phyloP scores from a whole-genome alignment of 805 yeast genomes.

The Ogataea populi-albae region DNA sequence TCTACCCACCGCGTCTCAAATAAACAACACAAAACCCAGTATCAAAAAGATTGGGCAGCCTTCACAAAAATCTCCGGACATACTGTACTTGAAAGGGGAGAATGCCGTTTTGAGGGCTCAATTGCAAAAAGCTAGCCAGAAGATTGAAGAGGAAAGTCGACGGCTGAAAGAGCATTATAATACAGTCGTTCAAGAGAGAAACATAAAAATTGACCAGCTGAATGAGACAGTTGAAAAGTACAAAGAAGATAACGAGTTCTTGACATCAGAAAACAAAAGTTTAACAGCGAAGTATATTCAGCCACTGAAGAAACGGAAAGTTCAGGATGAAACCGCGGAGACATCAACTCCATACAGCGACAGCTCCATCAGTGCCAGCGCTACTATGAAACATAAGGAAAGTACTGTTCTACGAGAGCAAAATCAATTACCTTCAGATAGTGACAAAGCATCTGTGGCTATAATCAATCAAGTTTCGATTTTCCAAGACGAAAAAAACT shows the following conservation, averaged over 20 bases:
- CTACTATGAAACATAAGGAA: neutral
- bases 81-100: conserved; percentile 60
- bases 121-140: conserved; percentile 43
- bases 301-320: conserved; percentile 26
- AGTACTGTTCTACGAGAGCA: neutral
- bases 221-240: conserved; percentile 39
- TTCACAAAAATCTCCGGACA: conserved; percentile 8
- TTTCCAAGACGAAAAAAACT: conserved; percentile 37
- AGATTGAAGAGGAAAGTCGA: conserved; percentile 35
- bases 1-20: neutral
- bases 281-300: conserved; percentile 23
- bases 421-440: conserved; percentile 1
- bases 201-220: conserved; percentile 23
- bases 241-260: conserved; percentile 55
- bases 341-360: neutral
- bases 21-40: neutral
- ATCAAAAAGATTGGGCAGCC: neutral
- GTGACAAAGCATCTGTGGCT: conserved; percentile 18
- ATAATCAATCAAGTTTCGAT: conserved; percentile 31
- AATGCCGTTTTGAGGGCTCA: conserved; percentile 73
- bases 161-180: conserved; percentile 34
- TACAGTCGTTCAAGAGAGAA: conserved; percentile 20
- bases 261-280: conserved; percentile 45
- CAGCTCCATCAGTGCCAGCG: neutral
- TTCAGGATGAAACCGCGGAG: conserved; percentile 16